A percentile compares a stretch with the other conserved stretches of the same genome.
Conservation (phyloP, 1,284 basidiomycete genomes). For the Coniophora puteana region DNA sequence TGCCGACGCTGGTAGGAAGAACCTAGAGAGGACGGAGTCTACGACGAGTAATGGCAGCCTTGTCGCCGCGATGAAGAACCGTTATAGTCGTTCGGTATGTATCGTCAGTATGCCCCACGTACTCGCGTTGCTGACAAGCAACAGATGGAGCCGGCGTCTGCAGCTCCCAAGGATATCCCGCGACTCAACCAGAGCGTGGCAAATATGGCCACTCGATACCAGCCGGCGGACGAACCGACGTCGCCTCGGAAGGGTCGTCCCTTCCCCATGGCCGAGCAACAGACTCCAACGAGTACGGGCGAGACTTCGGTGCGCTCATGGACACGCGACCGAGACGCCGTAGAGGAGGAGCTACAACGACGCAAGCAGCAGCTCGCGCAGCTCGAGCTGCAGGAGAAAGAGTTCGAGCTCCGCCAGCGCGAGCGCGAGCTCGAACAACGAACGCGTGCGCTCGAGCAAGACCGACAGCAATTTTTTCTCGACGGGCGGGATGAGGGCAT, state of each 20-base stretch:
- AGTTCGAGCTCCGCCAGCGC: conserved; percentile 48
- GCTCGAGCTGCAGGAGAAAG: conserved; percentile 48
- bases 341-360: conserved; percentile 29
- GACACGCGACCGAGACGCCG: conserved; percentile 16
- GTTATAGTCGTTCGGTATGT: conserved; percentile 56
- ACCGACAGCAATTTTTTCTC: conserved; percentile 39
- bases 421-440: conserved; percentile 57
- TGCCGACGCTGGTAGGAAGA: conserved; percentile 24
- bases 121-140: conserved; percentile 6
- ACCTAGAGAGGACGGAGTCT: conserved; percentile 44
- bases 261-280: conserved; percentile 27
- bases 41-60: conserved; percentile 51
- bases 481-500: conserved; percentile 24
- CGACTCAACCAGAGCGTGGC: conserved; percentile 60
- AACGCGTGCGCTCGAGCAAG: conserved; percentile 50
- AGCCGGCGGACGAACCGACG: conserved; percentile 36
- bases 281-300: conserved; percentile 10
- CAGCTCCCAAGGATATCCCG: conserved; percentile 57
- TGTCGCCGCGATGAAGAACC: conserved; percentile 65
- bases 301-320: conserved; percentile 14
- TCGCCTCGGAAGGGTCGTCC: conserved; percentile 28
- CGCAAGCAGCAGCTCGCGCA: conserved; percentile 48
- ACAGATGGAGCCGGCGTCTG: conserved; percentile 49
- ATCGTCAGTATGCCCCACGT: conserved; percentile 5
- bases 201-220: conserved; percentile 62